Evolutionary conservation across 192 early-diverging fungal genomes (phyloP).

Genomic region (Coemansia sp.): DNA sequence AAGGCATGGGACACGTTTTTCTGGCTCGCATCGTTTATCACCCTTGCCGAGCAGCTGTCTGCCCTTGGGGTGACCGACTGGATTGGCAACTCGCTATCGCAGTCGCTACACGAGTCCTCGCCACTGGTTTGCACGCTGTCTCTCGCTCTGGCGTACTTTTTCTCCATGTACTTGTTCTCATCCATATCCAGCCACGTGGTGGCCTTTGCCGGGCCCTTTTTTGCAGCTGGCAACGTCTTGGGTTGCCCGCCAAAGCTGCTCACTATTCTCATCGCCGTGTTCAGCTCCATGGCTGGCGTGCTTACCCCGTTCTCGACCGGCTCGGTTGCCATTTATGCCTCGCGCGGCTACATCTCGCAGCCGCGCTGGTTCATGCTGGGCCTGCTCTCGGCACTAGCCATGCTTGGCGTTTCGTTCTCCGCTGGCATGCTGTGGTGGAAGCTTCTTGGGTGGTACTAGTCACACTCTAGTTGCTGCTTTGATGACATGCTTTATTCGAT

Average conservation of each 20-base stretch:
- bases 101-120: slow-evolving; percentile 34
- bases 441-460: slow-evolving; percentile 60
- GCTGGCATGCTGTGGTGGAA: slow-evolving; percentile 72
- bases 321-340: slow-evolving; percentile 59
- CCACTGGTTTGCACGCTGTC: slow-evolving; percentile 46
- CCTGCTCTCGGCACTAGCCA: slow-evolving; percentile 48
- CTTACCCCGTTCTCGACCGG: slow-evolving; percentile 58
- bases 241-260: slow-evolving; percentile 58
- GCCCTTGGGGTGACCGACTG: slow-evolving; percentile 66
- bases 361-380: slow-evolving; percentile 65
- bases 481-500: background rate
- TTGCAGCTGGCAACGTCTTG: slow-evolving; percentile 67
- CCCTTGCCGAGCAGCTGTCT: slow-evolving; percentile 70
- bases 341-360: slow-evolving; percentile 60
- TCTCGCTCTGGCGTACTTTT: slow-evolving; percentile 61
- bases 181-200: slow-evolving; percentile 71
- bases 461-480: background rate
- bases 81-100: slow-evolving; percentile 61
- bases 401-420: slow-evolving; percentile 58
- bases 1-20: slow-evolving; percentile 82
- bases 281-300: slow-evolving; percentile 63
- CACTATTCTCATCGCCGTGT: slow-evolving; percentile 60
- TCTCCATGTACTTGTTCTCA: slow-evolving; percentile 74
- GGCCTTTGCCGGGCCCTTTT: slow-evolving; percentile 66
- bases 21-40: slow-evolving; percentile 77